Base-by-base conservation (phyloP, 306 rosid genomes). In the Nissolia schottii region DNA sequence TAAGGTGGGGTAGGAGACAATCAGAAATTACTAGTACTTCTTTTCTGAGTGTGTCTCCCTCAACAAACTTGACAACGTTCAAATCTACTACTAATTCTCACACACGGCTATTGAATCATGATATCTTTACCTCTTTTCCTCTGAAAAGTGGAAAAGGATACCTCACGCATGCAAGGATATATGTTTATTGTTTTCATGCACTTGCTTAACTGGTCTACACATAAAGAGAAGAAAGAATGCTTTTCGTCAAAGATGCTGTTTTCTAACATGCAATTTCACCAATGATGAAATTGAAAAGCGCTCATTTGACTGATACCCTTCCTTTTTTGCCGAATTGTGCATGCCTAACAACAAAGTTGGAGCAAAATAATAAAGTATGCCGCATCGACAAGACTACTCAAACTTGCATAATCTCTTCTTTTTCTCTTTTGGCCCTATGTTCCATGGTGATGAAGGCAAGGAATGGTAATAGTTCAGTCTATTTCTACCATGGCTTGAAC, bases 81-180 rank as follows among this genome's bases (percentile, higher is more conserved):
- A n/a, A 9, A 45, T 58, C 40, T 54, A 14, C n/a, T n/a, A n/a
- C n/a, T n/a, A n/a, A n/a, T 27, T 16, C 32, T 45, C 24, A 31
- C 48, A 35, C 24, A 35, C 40, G 7, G 51, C 73, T 24, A 34
- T 60, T 65, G 11, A 35, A 15, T 27, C 25, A 31, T 72, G 64
- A 18, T 61, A n/a, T 25, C 57, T 66, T 67, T 67, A 23, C 24
- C 16, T 16, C 6, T 67, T 60, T 53, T 48, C 10, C 70, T 71
- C 79, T 75, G 79, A 75, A 82, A 82, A 74, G 80, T 74, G 72
- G 72, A 80, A 75, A 75, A 73, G 66, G 56, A 12, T 45, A 72
- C 50, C 51, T 64, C 70, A 70, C 20, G 80, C 86, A 67, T 78
- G 77, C 80, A 54, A n/a, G n/a, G n/a, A n/a, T 38, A 19, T 14